These are phyloP conservation scores for Aschersonia sp. DNA, from an alignment of 2,329 filamentous ascomycete species.

Conservation along the genomic window DNA sequence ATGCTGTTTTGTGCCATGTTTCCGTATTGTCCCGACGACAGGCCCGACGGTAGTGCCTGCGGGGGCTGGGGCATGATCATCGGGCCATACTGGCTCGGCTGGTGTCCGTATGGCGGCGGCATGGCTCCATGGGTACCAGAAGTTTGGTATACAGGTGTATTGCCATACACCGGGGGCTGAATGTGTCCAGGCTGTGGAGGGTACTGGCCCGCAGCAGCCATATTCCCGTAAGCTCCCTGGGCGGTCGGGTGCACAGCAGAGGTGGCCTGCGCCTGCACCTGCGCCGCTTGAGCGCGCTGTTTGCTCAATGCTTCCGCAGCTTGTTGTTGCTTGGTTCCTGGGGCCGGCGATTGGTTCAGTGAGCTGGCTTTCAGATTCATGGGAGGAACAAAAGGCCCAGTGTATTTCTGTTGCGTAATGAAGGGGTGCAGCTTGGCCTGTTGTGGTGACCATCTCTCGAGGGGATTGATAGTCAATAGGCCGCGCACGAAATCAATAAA, in stretches of 20 bases:
- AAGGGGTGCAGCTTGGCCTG: slow-evolving; percentile 96
- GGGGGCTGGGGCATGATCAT: slow-evolving; percentile 56
- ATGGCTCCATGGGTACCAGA: slow-evolving; percentile 27
- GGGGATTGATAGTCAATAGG: slow-evolving; percentile 81
- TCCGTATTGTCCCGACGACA: slow-evolving; percentile 50
- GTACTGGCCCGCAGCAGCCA: slow-evolving; percentile 32
- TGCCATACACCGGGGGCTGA: slow-evolving; percentile 61
- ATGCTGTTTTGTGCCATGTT: slow-evolving; percentile 35
- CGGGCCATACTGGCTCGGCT: slow-evolving; percentile 55
- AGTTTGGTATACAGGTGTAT: slow-evolving; percentile 67
- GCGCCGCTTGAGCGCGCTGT: slow-evolving; percentile 63
- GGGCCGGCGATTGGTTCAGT: slow-evolving; percentile 73
- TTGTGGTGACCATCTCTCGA: slow-evolving; percentile 94
- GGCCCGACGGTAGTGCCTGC: slow-evolving; percentile 49
- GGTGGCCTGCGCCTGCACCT: slow-evolving; percentile 56
- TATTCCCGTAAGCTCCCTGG: slow-evolving; percentile 47
- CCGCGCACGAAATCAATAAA: slow-evolving; percentile 98
- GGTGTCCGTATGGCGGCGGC: slow-evolving; percentile 64
- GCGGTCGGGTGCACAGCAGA: slow-evolving; percentile 50
- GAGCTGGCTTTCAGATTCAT: slow-evolving; percentile 91
- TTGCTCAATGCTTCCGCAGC: slow-evolving; percentile 90
- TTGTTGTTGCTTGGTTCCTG: slow-evolving; percentile 88
- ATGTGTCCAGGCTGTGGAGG: slow-evolving; percentile 26
- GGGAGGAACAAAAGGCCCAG: slow-evolving; percentile 86
- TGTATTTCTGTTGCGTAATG: slow-evolving; percentile 96